These are phyloP conservation scores for Diversispora epigaea DNA, from an alignment of 192 early-diverging fungal species.

Conservation along the genomic window DNA sequence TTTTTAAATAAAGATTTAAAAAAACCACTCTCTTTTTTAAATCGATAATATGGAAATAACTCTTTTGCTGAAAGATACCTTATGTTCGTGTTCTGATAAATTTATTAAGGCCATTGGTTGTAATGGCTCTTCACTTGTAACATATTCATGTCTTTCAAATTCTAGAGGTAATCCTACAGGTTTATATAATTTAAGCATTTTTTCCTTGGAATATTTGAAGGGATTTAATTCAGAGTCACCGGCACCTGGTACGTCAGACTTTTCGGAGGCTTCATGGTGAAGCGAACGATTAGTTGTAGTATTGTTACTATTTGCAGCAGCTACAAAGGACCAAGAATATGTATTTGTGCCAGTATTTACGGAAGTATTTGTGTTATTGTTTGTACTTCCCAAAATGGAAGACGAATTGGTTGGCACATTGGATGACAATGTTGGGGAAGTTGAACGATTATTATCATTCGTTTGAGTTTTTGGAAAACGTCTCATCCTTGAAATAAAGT, in stretches of 20 bases:
- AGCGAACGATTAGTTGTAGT: constrained; percentile 29
- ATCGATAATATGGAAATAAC: too few relatives aligned
- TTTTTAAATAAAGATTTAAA: background rate
- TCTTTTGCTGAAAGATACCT: constrained; percentile 41
- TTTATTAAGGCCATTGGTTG: constrained; percentile 59
- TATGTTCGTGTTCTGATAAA: constrained; percentile 62
- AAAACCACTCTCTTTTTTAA: too few relatives aligned
- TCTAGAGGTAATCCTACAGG: constrained; percentile 56
- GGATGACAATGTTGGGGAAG: constrained; percentile 30
- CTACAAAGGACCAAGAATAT: constrained; percentile 35
- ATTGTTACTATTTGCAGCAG: constrained; percentile 29
- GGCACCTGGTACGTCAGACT: constrained; percentile 28
- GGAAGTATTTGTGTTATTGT: constrained; percentile 6
- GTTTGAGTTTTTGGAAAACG: constrained; percentile 31
- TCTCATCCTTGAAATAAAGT: constrained; percentile 26
- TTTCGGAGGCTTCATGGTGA: constrained; percentile 24
- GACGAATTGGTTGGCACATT: constrained; percentile 19
- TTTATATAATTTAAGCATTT: constrained; percentile 71
- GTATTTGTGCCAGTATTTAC: constrained; percentile 23
- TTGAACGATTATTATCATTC: constrained; percentile 16
- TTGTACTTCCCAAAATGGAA: background rate
- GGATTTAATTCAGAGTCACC: constrained; percentile 43
- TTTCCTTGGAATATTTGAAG: constrained; percentile 72
- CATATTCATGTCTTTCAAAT: constrained; percentile 67
- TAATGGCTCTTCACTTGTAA: constrained; percentile 59